A percentile compares a stretch with the other conserved stretches of the same genome.
phyloP scores from a whole-genome alignment of 2,329 filamentous ascomycete genomes.

The Sordariomycetes sp. region DNA sequence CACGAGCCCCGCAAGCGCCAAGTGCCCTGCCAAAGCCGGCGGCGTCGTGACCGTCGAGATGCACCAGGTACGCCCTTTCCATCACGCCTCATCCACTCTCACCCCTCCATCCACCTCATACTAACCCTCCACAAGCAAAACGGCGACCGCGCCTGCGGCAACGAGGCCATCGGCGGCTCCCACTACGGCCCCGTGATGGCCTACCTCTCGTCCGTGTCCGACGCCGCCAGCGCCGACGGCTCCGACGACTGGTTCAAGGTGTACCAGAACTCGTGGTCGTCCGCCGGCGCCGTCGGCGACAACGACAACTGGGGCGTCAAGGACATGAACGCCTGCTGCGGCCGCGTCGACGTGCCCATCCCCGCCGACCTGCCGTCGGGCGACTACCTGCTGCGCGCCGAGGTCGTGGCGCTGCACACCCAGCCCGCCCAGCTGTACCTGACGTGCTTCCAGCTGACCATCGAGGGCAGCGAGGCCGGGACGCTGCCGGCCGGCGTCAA shows the following conservation, averaged over 20 bases:
- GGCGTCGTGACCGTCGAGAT: slow-evolving; percentile 44
- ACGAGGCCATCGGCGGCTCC: slow-evolving; percentile 40
- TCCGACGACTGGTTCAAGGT: slow-evolving; percentile 41
- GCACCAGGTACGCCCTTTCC: slow-evolving; percentile 29
- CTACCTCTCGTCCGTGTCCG: slow-evolving; percentile 37
- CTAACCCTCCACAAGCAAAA: slow-evolving; percentile 21
- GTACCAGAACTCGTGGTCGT: slow-evolving; percentile 32
- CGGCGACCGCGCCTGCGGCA: slow-evolving; percentile 31
- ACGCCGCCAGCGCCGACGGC: slow-evolving; percentile 32
- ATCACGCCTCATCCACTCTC: background rate
- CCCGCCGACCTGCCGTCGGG: slow-evolving; percentile 19
- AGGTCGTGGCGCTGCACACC: slow-evolving; percentile 36
- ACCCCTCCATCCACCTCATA: background rate
- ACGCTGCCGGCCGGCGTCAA: slow-evolving; percentile 18
- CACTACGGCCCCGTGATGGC: slow-evolving; percentile 43
- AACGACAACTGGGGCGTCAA: slow-evolving; percentile 34
- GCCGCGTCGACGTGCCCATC: slow-evolving; percentile 28
- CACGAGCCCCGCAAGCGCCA: slow-evolving; percentile 20
- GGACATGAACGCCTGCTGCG: slow-evolving; percentile 25
- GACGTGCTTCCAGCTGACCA: slow-evolving; percentile 25
- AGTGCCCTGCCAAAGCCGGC: slow-evolving; percentile 36
- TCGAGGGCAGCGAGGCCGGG: slow-evolving; percentile 13
- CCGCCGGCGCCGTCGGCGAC: slow-evolving; percentile 23
- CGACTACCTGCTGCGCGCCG: slow-evolving; percentile 35
- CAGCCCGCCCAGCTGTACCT: slow-evolving; percentile 28